Evolutionary conservation across 2,329 filamentous ascomycete genomes (phyloP).

Genomic region (Fusarium luffae): DNA sequence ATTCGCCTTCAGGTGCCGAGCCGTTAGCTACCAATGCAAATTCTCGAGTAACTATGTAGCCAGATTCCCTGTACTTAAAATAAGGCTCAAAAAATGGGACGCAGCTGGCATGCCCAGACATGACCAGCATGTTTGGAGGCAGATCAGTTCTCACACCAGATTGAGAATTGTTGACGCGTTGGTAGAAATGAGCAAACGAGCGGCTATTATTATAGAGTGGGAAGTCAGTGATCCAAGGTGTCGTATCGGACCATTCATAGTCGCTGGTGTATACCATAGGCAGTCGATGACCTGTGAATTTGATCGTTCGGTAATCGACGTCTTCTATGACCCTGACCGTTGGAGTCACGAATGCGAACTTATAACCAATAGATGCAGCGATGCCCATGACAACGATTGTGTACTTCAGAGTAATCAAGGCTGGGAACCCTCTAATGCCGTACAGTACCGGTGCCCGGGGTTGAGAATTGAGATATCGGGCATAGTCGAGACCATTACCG

Average conservation of each 20-base stretch:
- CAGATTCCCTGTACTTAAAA: neutral
- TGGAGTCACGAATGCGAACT: slow-evolving; percentile 6
- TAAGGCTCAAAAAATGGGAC: neutral
- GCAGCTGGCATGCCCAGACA: neutral
- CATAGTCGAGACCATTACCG: slow-evolving; percentile 4
- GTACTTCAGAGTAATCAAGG: neutral
- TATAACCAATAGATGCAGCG: neutral
- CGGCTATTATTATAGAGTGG: neutral
- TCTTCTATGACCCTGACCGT: neutral
- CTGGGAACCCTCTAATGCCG: slow-evolving; percentile 3
- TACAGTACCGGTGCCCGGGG: neutral
- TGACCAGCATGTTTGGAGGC: neutral
- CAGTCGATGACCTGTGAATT: neutral
- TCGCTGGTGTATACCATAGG: neutral
- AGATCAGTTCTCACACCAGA: neutral
- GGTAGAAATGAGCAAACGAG: neutral
- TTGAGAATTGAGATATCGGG: slow-evolving; percentile 12
- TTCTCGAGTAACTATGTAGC: neutral
- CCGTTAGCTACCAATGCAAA: neutral
- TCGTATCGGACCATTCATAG: neutral
- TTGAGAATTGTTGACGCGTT: neutral
- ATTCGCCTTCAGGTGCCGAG: neutral
- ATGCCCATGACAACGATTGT: neutral
- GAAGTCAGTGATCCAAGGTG: slow-evolving; percentile 1
- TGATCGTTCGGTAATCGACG: neutral